These are phyloP conservation scores for Quercus bicolor DNA, from an alignment of 306 rosid species.

Conservation along the genomic window DNA sequence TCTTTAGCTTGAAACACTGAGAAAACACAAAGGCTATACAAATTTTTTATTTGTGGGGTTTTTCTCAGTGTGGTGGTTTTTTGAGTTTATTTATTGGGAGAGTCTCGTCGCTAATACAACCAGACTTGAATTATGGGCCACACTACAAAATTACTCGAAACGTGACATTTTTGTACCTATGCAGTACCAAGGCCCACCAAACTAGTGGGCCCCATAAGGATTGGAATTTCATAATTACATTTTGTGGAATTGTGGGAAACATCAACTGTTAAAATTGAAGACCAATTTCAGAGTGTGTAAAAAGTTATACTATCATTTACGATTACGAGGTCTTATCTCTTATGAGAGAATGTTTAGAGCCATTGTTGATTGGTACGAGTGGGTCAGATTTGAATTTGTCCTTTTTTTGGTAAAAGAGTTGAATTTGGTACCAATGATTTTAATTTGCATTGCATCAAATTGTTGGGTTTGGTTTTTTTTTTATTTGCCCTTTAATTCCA, in stretches of 20 bases:
- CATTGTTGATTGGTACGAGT: background rate
- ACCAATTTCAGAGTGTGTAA: background rate
- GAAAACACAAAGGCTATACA: background rate
- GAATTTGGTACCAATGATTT: too few species aligned
- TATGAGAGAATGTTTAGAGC: background rate
- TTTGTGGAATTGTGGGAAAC: background rate
- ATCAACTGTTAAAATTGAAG: background rate
- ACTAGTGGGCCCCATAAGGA: background rate
- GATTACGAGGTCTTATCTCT: background rate
- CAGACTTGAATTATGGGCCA: slow-evolving; percentile 49
- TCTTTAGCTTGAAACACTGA: background rate
- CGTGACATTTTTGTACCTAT: slow-evolving; percentile 43
- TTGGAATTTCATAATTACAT: background rate
- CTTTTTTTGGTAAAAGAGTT: too few species aligned
- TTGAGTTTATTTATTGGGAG: slow-evolving; percentile 2
- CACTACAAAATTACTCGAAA: slow-evolving; percentile 56
- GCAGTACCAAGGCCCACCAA: background rate
- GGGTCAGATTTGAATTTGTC: background rate
- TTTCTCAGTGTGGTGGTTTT: background rate
- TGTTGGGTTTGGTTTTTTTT: too few species aligned
- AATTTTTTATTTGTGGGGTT: slow-evolving; percentile 22
- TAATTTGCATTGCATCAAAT: too few species aligned
- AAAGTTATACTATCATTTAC: too few species aligned
- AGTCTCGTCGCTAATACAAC: slow-evolving; percentile 13
- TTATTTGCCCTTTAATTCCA: too few species aligned